Base-by-base conservation (phyloP, 257 asterid genomes). In the Solanum rostratum region DNA sequence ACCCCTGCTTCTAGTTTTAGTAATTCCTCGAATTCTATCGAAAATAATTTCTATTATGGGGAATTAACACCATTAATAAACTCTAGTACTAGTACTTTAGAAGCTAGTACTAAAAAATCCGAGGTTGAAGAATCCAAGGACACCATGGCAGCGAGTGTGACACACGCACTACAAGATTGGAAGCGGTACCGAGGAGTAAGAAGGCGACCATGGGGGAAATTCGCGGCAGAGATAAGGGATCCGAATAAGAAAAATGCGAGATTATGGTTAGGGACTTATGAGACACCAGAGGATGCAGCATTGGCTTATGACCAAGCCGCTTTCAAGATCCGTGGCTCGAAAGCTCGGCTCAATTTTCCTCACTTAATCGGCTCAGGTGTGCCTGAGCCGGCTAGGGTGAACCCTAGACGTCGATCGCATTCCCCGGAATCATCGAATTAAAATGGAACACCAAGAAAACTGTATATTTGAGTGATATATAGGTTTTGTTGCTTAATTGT, bases 151-250 rank as follows among this genome's bases (percentile, higher is more conserved):
- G 81, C 54, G 30, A 53, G 74, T 27, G 84, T 14, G 12, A 2
- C 16, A 43, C 29, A 53, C 7, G 86, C 69, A 29, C 63, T 68
- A 2, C 52, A 11, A 63, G 85, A 84, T 39, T 83, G 88, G 88
- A 86, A 29, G 62, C 83, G 84, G 15, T 86, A 86, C 37, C 49
- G 81, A 6, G 88, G 88, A 9, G 88, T 86, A 3, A 52, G 88
- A 20, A 14, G 88, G 86, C 49, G 88, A 63, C 88, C 88, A 3
- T 86, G 88, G 88, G 88, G 88, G 27, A 86, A 24, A 65, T 86
- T 74, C 20, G 86, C 88, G 14, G 88, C 88, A 18, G 88, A 86
- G 80, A 86, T 86, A 63, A 76, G 84, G 10, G 80, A 74, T 29
- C 86, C 88, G 45, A 20, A 78, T 53, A 86, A 78, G 86, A 83